Percentiles rank a stretch among this genome's conserved stretches.
Evolutionary conservation across 805 yeast species (phyloP).

Genomic region (Metschnikowia reukaufii): DNA sequence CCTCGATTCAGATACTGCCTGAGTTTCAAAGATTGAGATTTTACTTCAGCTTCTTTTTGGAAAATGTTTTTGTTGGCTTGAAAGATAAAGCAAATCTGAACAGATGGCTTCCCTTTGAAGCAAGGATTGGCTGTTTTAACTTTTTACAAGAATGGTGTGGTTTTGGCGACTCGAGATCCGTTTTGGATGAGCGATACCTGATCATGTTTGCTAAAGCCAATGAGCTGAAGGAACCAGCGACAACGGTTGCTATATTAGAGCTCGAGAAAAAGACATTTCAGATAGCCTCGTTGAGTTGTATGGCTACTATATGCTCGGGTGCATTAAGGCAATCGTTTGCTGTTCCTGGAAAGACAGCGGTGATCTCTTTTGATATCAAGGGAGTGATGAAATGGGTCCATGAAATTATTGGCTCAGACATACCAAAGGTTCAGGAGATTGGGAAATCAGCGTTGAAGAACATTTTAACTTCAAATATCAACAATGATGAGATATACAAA

Average conservation of each 20-base stretch:
- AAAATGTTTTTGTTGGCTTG: slow-evolving; percentile 64
- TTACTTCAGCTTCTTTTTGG: slow-evolving; percentile 80
- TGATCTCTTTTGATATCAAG: slow-evolving; percentile 68
- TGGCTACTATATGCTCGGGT: slow-evolving; percentile 83
- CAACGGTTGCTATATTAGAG: slow-evolving; percentile 75
- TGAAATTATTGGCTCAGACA: slow-evolving; percentile 59
- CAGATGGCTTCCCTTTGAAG: slow-evolving; percentile 80
- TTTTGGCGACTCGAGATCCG: slow-evolving; percentile 61
- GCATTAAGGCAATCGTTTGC: slow-evolving; percentile 53
- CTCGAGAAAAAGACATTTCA: slow-evolving; percentile 72
- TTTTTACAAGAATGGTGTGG: slow-evolving; percentile 95
- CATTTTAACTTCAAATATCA: slow-evolving; percentile 60
- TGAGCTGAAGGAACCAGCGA: slow-evolving; percentile 39
- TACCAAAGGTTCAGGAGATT: slow-evolving; percentile 54
- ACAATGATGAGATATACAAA: slow-evolving; percentile 49
- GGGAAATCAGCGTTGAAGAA: slow-evolving; percentile 74
- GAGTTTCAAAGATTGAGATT: slow-evolving; percentile 76
- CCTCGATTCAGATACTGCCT: slow-evolving; percentile 60
- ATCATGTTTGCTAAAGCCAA: slow-evolving; percentile 50
- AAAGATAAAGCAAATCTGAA: slow-evolving; percentile 38
- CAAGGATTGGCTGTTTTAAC: slow-evolving; percentile 77
- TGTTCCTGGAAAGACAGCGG: slow-evolving; percentile 47
- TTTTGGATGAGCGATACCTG: slow-evolving; percentile 66
- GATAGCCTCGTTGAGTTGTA: slow-evolving; percentile 70
- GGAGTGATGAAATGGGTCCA: slow-evolving; percentile 80